Conservation (phyloP, 2,329 filamentous ascomycete species). For the Botrytis cinerea region DNA sequence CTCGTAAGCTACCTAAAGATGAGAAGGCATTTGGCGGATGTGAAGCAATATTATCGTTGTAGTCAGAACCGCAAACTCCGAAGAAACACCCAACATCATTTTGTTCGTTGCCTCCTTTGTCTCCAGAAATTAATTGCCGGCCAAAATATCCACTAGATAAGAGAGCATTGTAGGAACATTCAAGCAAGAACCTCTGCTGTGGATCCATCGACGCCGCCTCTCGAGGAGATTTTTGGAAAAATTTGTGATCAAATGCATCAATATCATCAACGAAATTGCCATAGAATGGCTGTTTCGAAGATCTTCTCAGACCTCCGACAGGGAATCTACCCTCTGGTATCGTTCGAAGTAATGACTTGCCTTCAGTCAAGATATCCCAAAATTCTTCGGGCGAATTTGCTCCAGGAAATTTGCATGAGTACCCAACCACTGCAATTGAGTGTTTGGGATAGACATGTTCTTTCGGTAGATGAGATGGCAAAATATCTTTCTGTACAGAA, state of each 20-base stretch:
- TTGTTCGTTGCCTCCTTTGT: neutral
- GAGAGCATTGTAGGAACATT: slow-evolving; percentile 26
- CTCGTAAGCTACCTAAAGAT: slow-evolving; percentile 40
- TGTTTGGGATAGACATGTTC: slow-evolving; percentile 23
- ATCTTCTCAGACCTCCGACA: slow-evolving; percentile 40
- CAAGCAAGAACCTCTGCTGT: slow-evolving; percentile 25
- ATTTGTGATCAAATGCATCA: slow-evolving; percentile 27
- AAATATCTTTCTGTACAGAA: neutral
- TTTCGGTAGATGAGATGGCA: neutral
- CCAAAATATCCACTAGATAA: slow-evolving; percentile 21
- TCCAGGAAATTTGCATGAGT: slow-evolving; percentile 45
- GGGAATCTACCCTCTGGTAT: slow-evolving; percentile 41
- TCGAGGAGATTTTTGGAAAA: slow-evolving; percentile 26
- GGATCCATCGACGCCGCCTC: slow-evolving; percentile 32
- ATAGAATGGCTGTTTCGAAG: neutral
- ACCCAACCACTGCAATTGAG: slow-evolving; percentile 43
- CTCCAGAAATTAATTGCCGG: neutral
- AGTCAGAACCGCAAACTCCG: slow-evolving; percentile 21
- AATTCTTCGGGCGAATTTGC: slow-evolving; percentile 48
- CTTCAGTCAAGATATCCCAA: slow-evolving; percentile 49
- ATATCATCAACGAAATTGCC: slow-evolving; percentile 25
- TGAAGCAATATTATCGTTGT: slow-evolving; percentile 24
- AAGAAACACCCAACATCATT: slow-evolving; percentile 27
- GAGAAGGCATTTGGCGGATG: slow-evolving; percentile 20
- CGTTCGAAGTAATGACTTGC: slow-evolving; percentile 23